Conservation (phyloP, 2,329 filamentous ascomycete species). For the Lasiodiplodia gonubiensis region DNA sequence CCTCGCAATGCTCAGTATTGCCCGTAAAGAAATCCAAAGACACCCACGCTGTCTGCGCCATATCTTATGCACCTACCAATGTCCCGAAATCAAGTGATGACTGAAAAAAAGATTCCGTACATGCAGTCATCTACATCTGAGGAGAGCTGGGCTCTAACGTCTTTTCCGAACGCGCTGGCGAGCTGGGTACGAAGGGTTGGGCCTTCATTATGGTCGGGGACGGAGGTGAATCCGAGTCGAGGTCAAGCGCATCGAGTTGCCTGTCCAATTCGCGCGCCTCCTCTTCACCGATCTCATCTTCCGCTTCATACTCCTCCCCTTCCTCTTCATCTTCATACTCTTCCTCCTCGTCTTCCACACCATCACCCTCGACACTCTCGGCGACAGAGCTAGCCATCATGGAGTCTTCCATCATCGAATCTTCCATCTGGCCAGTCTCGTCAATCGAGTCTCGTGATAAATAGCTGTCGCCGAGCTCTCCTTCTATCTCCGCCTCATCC, state of each 20-base stretch:
- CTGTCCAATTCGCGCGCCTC: conserved; percentile 27
- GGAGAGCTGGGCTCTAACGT: conserved; percentile 11
- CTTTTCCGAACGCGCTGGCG: conserved; percentile 14
- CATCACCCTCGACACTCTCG: conserved; percentile 51
- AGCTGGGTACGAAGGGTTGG: conserved; percentile 13
- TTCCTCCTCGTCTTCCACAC: conserved; percentile 30
- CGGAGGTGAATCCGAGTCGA: conserved; percentile 23
- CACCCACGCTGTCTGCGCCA: neutral
- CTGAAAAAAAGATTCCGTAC: neutral
- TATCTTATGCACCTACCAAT: conserved; percentile 10
- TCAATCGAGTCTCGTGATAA: conserved; percentile 60
- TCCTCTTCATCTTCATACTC: conserved; percentile 37
- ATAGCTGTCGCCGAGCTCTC: conserved; percentile 62
- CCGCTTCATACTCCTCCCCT: conserved; percentile 35
- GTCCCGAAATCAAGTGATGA: neutral
- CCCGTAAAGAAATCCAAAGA: neutral
- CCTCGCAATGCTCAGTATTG: conserved; percentile 16
- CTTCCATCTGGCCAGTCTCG: conserved; percentile 49
- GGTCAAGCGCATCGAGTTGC: conserved; percentile 25
- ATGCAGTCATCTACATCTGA: neutral
- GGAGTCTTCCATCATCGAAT: conserved; percentile 53
- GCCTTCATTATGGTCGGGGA: neutral
- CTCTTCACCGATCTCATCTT: conserved; percentile 30
- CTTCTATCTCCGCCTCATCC: conserved; percentile 56
- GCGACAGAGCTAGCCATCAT: conserved; percentile 17